Evolutionary conservation across 176 grass and related monocot genomes (phyloP).

Genomic region (Bonia amplexicaulis): DNA sequence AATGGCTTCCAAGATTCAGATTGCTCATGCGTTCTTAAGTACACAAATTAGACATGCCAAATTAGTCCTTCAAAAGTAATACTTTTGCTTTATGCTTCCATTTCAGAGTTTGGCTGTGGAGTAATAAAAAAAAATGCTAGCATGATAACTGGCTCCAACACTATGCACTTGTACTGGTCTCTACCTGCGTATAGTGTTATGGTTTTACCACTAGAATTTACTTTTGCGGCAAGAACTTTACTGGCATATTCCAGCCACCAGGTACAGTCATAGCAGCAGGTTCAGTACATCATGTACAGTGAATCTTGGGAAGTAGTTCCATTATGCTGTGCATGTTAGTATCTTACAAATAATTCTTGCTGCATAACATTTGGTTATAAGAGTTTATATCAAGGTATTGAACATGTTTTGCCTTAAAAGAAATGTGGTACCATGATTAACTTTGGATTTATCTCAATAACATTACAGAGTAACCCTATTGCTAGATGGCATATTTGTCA

Average conservation of each 20-base stretch:
- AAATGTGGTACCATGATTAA: slow-evolving; percentile 7
- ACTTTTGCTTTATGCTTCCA: background rate
- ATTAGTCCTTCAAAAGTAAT: background rate
- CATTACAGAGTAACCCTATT: slow-evolving; percentile 74
- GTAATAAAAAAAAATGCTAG: background rate
- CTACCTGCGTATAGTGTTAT: background rate
- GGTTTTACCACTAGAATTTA: background rate
- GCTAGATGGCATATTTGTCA: slow-evolving; percentile 94
- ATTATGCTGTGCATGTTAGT: background rate
- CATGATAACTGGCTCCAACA: background rate
- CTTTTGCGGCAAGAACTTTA: background rate
- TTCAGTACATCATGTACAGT: background rate
- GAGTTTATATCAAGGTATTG: background rate
- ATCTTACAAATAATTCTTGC: background rate
- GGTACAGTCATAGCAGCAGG: background rate
- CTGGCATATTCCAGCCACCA: background rate
- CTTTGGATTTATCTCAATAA: slow-evolving; percentile 22
- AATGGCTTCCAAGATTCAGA: background rate
- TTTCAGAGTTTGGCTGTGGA: background rate
- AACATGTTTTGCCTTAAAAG: background rate
- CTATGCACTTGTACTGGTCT: background rate
- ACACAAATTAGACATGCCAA: background rate
- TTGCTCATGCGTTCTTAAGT: background rate
- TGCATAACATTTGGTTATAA: slow-evolving; percentile 1
- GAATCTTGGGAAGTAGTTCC: slow-evolving; percentile 1